These are phyloP conservation scores for Dioscorea zingiberensis DNA, from an alignment of 106 monocot species.

Conservation along the genomic window DNA sequence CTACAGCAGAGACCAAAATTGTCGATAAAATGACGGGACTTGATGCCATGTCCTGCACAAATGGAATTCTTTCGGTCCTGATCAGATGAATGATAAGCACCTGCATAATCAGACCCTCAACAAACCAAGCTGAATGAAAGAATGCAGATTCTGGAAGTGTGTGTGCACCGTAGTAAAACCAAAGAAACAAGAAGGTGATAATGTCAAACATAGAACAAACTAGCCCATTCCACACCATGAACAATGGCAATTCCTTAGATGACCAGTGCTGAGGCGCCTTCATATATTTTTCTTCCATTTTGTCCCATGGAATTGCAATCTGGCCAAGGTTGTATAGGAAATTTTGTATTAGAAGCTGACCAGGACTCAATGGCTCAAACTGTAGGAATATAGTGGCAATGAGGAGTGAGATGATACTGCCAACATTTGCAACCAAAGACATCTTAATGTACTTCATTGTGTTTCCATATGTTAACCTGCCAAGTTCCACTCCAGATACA, in stretches of 20 bases:
- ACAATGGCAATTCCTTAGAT: conserved; percentile 23
- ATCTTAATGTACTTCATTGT: conserved; percentile 44
- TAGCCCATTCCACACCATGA: conserved; percentile 33
- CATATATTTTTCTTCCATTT: conserved; percentile 28
- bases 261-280: conserved; percentile 26
- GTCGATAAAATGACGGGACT: conserved; percentile 30
- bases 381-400: conserved; percentile 20
- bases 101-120: conserved; percentile 41
- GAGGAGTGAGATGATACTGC: conserved; percentile 22
- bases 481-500: conserved; percentile 33
- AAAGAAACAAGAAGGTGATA: conserved; percentile 20
- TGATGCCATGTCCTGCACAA: conserved; percentile 36
- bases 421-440: conserved; percentile 33
- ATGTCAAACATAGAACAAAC: conserved; percentile 27
- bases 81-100: conserved; percentile 42
- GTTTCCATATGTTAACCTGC: conserved; percentile 38
- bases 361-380: conserved; percentile 32
- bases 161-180: conserved; percentile 21
- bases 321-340: conserved; percentile 36
- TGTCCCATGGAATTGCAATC: conserved; percentile 50
- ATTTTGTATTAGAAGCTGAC: conserved; percentile 35
- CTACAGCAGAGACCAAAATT: conserved; percentile 9
- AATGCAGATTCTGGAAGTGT: conserved; percentile 8
- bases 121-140: conserved; percentile 44
- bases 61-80: conserved; percentile 35